phyloP scores from a whole-genome alignment of 179 eudicot genomes.

The Beta corolliflora region DNA sequence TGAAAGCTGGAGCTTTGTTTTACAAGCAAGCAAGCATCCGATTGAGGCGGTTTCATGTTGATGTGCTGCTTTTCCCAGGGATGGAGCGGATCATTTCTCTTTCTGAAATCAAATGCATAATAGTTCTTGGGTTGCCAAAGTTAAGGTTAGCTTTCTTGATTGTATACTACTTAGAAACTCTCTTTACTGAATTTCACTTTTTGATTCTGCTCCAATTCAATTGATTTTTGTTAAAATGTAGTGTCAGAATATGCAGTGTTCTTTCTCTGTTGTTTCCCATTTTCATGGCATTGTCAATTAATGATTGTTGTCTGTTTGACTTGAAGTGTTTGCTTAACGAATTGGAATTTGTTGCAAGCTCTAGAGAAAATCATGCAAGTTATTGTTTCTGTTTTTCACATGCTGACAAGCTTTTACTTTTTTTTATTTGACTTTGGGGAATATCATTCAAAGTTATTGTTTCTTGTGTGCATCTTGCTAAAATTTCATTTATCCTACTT shows the following conservation, averaged over 20 bases:
- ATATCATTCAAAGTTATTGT: background rate
- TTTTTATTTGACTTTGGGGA: background rate
- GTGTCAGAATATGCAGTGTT: background rate
- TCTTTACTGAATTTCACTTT: background rate
- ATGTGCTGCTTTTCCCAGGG: background rate
- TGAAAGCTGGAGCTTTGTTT: slow-evolving; percentile 4
- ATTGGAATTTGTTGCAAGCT: background rate
- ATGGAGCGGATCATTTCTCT: background rate
- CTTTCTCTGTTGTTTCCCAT: background rate
- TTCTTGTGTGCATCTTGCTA: background rate
- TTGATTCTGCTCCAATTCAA: background rate
- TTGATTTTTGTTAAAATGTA: background rate
- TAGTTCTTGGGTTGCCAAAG: background rate
- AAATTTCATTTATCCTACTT: too few relatives aligned
- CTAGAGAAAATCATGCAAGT: background rate
- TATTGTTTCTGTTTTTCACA: background rate
- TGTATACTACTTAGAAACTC: background rate
- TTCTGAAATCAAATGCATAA: slow-evolving; percentile 1
- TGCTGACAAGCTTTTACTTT: background rate
- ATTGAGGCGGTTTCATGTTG: background rate
- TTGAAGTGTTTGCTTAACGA: background rate
- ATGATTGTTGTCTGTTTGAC: background rate
- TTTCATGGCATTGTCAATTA: background rate
- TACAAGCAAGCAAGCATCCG: slow-evolving; percentile 2
- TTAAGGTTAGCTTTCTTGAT: slow-evolving; percentile 3